Evolutionary conservation across 352 stramenopile species (phyloP).

Genomic region (Pythium insidiosum): DNA sequence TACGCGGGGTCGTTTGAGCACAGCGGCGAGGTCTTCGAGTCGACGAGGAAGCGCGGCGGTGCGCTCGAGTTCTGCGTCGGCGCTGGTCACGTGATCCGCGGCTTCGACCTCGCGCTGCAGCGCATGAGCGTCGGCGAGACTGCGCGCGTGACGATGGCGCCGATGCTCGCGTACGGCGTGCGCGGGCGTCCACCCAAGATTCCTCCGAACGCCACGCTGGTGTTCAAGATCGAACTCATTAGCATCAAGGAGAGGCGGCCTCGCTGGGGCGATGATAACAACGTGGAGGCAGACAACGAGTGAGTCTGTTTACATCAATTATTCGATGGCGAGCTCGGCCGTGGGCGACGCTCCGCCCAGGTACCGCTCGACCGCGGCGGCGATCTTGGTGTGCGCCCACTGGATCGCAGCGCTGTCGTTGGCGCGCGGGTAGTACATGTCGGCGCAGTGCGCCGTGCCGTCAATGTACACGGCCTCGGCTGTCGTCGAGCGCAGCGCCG

Average conservation of each 20-base stretch:
- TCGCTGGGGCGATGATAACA: no score
- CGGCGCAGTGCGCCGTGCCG: slow-evolving; percentile 71
- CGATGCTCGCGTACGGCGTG: slow-evolving; percentile 65
- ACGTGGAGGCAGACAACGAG: no score
- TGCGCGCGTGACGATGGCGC: slow-evolving; percentile 44
- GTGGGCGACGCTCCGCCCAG: slow-evolving; percentile 8
- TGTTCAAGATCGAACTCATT: slow-evolving; percentile 79
- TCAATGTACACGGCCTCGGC: slow-evolving; percentile 67
- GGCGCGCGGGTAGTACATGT: slow-evolving; percentile 73
- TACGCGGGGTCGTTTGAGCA: slow-evolving; percentile 54
- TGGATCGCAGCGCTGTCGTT: slow-evolving; percentile 41
- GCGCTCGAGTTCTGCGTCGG: slow-evolving; percentile 73
- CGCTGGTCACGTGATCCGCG: slow-evolving; percentile 53
- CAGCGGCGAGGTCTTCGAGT: slow-evolving; percentile 50
- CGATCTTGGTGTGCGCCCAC: slow-evolving; percentile 65
- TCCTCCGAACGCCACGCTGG: slow-evolving; percentile 52
- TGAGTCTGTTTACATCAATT: no score
- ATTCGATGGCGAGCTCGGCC: slow-evolving; percentile 11
- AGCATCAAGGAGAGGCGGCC: slow-evolving; percentile 73
- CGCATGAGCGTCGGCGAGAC: slow-evolving; percentile 77
- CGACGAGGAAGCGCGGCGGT: slow-evolving; percentile 41
- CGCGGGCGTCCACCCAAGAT: slow-evolving; percentile 60
- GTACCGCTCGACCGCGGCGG: slow-evolving; percentile 33
- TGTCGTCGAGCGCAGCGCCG: slow-evolving; percentile 39
- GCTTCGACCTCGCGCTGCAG: slow-evolving; percentile 60